phyloP scores from a whole-genome alignment of 2,329 filamentous ascomycete species.

The Plenodomus tracheiphilus region DNA sequence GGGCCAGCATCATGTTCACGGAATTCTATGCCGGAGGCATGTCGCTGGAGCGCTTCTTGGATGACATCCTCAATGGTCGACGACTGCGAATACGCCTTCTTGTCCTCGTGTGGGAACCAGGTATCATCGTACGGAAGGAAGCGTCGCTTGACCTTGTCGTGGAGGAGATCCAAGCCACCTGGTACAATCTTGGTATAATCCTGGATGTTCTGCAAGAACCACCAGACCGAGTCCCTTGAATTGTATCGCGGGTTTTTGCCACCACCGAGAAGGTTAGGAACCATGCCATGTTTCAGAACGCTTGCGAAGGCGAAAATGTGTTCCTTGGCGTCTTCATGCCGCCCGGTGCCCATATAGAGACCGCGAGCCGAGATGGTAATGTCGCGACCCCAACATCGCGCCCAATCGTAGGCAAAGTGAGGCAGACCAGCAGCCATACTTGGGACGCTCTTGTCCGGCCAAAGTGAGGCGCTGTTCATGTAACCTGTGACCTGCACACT shows the following conservation, averaged over 20 bases:
- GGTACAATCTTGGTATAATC: slow-evolving; percentile 86
- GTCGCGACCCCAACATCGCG: slow-evolving; percentile 94
- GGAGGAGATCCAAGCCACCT: slow-evolving; percentile 71
- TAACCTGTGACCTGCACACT: slow-evolving; percentile 88
- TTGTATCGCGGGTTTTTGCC: slow-evolving; percentile 91
- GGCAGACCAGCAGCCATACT: slow-evolving; percentile 90
- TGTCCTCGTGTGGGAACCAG: slow-evolving; percentile 82
- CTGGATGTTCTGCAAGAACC: slow-evolving; percentile 94
- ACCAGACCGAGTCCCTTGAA: slow-evolving; percentile 95
- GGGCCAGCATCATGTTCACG: slow-evolving; percentile 92
- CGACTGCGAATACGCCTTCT: slow-evolving; percentile 80
- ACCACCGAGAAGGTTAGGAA: slow-evolving; percentile 88
- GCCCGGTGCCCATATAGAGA: slow-evolving; percentile 85
- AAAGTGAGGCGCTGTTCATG: slow-evolving; percentile 87
- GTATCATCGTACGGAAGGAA: slow-evolving; percentile 96
- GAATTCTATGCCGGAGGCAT: slow-evolving; percentile 88
- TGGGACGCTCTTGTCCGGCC: slow-evolving; percentile 80
- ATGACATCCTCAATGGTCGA: slow-evolving; percentile 88
- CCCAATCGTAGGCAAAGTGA: slow-evolving; percentile 93
- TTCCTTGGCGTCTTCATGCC: slow-evolving; percentile 85
- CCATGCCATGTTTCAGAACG: slow-evolving; percentile 97
- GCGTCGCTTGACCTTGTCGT: slow-evolving; percentile 76
- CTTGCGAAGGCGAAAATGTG: slow-evolving; percentile 95
- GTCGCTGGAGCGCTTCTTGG: slow-evolving; percentile 89
- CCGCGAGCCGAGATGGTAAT: slow-evolving; percentile 95